Evolutionary conservation across 2,329 filamentous ascomycete genomes (phyloP).

Genomic region (Tolypocladium inflatum): DNA sequence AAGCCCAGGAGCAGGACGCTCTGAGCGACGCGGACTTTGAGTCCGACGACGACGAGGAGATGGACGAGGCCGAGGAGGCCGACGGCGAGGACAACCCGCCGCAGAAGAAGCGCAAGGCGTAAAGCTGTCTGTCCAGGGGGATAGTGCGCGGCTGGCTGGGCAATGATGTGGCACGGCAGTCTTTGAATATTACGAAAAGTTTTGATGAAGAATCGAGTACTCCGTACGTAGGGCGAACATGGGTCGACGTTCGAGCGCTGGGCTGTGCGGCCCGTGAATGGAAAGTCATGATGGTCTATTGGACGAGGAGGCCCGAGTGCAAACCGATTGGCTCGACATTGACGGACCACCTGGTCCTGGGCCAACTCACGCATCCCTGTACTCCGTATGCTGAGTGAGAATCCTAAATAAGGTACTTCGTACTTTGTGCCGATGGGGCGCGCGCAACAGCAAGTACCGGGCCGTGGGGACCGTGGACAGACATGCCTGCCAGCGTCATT

Average conservation of each 20-base stretch:
- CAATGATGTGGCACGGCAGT: neutral
- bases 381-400: neutral
- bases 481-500: no score
- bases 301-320: neutral
- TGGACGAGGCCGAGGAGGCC: constrained; percentile 30
- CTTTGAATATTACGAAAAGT: neutral
- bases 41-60: constrained; percentile 31
- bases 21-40: constrained; percentile 64
- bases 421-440: no score
- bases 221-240: neutral
- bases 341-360: no score
- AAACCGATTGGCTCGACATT: neutral
- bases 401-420: neutral
- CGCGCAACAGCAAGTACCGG: no score
- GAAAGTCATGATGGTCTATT: constrained; percentile 1
- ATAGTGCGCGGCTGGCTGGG: neutral
- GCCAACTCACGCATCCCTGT: neutral
- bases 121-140: constrained; percentile 3
- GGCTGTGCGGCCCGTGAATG: neutral
- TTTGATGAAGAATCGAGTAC: neutral
- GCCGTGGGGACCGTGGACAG: no score
- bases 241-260: neutral
- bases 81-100: constrained; percentile 31
- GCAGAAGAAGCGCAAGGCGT: constrained; percentile 34
- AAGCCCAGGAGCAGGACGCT: constrained; percentile 58